Conservation (phyloP, 257 asterid species). For the Capsicum rhomboideum region DNA sequence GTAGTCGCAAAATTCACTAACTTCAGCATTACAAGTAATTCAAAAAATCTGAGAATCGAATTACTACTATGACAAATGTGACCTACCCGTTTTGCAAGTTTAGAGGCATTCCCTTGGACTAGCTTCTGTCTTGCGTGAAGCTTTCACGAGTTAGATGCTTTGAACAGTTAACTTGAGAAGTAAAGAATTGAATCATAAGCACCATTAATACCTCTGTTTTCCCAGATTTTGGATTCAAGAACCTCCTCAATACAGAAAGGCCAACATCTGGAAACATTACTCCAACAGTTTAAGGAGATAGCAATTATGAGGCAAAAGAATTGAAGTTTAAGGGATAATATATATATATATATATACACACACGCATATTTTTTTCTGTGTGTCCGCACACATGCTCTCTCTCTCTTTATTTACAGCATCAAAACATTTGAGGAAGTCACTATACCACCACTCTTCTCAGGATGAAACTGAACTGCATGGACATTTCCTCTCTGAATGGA, state of each 20-base stretch:
- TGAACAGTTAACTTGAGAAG: slow-evolving; percentile 3
- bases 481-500: slow-evolving; percentile 85
- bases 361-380: background rate
- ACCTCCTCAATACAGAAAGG: slow-evolving; percentile 77
- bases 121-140: slow-evolving; percentile 69
- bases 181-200: slow-evolving; percentile 3
- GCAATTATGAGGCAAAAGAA: background rate
- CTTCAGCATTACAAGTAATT: background rate
- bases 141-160: slow-evolving; percentile 31
- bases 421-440: background rate
- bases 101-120: slow-evolving; percentile 59
- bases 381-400: background rate
- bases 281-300: background rate
- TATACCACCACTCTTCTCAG: slow-evolving; percentile 97
- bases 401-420: background rate
- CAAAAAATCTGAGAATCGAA: background rate
- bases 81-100: slow-evolving; percentile 94
- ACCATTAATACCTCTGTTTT: slow-evolving; percentile 44
- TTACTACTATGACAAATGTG: background rate
- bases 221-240: slow-evolving; percentile 52
- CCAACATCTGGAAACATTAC: slow-evolving; percentile 61
- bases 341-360: background rate
- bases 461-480: slow-evolving; percentile 96
- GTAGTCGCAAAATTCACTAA: slow-evolving; percentile 11
- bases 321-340: background rate